Percentiles rank a stretch among this genome's conserved stretches.
Evolutionary conservation across 2,329 filamentous ascomycete genomes (phyloP).

Genomic region (Rhinocladiella similis): DNA sequence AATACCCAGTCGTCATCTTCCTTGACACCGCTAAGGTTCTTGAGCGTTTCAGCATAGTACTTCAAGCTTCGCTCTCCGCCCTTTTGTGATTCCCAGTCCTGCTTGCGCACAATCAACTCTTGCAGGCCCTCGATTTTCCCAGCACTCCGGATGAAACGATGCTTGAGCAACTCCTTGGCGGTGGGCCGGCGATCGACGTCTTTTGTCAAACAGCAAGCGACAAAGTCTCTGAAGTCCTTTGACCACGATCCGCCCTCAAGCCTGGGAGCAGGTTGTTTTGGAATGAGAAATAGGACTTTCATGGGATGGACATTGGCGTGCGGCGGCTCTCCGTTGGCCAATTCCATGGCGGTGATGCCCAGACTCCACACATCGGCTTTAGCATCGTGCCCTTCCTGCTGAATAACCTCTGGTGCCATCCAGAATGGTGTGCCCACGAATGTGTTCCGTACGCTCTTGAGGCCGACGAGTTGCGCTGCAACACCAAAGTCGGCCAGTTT

Average conservation of each 20-base stretch:
- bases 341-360: conserved; percentile 87
- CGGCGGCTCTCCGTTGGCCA: conserved; percentile 86
- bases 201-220: conserved; percentile 87
- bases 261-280: conserved; percentile 80
- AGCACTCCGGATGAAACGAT: conserved; percentile 83
- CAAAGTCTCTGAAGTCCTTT: conserved; percentile 90
- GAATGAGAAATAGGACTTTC: conserved; percentile 90
- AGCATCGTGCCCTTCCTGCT: conserved; percentile 80
- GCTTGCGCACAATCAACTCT: conserved; percentile 78
- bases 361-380: conserved; percentile 94
- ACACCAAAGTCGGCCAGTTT: conserved; percentile 98
- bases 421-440: conserved; percentile 97
- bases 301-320: conserved; percentile 84
- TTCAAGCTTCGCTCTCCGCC: conserved; percentile 69
- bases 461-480: conserved; percentile 92
- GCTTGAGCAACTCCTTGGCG: conserved; percentile 82
- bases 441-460: conserved; percentile 95
- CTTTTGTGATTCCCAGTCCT: conserved; percentile 76
- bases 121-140: conserved; percentile 86
- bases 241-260: conserved; percentile 80
- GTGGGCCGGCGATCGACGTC: conserved; percentile 81
- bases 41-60: conserved; percentile 91
- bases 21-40: conserved; percentile 64
- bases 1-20: conserved; percentile 92
- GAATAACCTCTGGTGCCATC: conserved; percentile 95